Base-by-base conservation (phyloP, 106 monocot species). In the Allium cepa region DNA sequence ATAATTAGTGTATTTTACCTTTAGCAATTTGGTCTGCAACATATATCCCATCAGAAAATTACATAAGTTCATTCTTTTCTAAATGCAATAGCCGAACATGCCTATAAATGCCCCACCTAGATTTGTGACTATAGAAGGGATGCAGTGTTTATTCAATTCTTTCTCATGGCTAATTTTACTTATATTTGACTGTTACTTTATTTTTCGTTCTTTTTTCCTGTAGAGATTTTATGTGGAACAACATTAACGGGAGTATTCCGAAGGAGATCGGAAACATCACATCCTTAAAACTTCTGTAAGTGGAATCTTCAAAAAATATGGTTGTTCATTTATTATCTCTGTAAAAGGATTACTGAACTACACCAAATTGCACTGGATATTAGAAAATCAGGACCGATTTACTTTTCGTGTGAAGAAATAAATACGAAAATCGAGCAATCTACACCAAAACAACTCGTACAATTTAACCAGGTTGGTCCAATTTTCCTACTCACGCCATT, bases 201-300 rank as follows among this genome's bases (percentile, higher is more conserved):
- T 13, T 62, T 0, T 52, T 28, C 36, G 16, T 8, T 70, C 60
- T 22, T 60, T 22, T 36, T 56, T 56, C 70, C 57, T 69, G 47
- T 76, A 96, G 96, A 82, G 84, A 84, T 78, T 75, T 96, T 78
- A 96, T 96, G 96, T 86, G 96, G 91, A 96, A 96, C 59, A 76
- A 79, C 16, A 74, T 96, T 69, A 80, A 50, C 76, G 92, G 96
- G 50, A 88, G 67, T 64, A 92, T 96, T 47, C 96, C 92, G 60
- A 88, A 80, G 84, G 95, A 96, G 77, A 88, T 96, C 56, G 91
- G 95, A 67, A 86, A 80, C 17, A 69, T 92, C 65, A 75, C 75
- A 67, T 78, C 86, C 11, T 71, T 96, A 47, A 79, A 55, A 59
- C 88, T 88, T 70, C 48, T 96, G 96, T 96, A 81, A 88, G 91